phyloP scores from a whole-genome alignment of 306 rosid species.

The Rosa rugosa region DNA sequence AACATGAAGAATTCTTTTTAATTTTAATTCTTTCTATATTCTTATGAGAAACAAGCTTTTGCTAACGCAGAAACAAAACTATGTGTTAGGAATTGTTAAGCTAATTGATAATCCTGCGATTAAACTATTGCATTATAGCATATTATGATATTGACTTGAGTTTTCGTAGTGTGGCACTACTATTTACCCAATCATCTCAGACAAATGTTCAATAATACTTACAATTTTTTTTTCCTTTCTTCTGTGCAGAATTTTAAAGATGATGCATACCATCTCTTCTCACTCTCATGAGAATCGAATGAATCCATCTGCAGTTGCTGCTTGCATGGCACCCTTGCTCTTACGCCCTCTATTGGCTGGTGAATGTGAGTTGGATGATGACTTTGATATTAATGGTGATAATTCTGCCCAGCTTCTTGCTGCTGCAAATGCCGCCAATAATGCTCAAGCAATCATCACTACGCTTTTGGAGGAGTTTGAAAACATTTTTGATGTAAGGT shows the following conservation, averaged over 20 bases:
- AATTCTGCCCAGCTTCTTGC: slow-evolving; percentile 97
- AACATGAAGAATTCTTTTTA: neutral
- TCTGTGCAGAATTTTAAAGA: slow-evolving; percentile 78
- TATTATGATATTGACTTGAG: neutral
- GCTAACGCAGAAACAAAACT: neutral
- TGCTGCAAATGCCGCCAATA: slow-evolving; percentile 98
- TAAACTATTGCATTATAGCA: neutral
- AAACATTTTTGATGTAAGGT: slow-evolving; percentile 84
- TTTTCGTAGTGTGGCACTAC: neutral
- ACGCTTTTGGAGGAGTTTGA: slow-evolving; percentile 94
- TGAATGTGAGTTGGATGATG: slow-evolving; percentile 96
- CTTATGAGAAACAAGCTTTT: neutral
- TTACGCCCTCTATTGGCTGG: slow-evolving; percentile 94
- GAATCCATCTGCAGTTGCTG: slow-evolving; percentile 98
- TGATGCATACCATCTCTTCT: slow-evolving; percentile 88
- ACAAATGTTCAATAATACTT: neutral
- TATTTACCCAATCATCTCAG: neutral
- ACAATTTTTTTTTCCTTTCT: neutral
- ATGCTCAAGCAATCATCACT: slow-evolving; percentile 90
- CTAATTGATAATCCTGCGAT: neutral
- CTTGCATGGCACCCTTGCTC: slow-evolving; percentile 99
- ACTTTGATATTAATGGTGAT: slow-evolving; percentile 83
- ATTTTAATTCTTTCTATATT: neutral
- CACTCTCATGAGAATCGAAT: slow-evolving; percentile 88
- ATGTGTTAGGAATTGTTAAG: neutral